phyloP scores from a whole-genome alignment of 2,329 filamentous ascomycete genomes.

The Fusarium buxicola region DNA sequence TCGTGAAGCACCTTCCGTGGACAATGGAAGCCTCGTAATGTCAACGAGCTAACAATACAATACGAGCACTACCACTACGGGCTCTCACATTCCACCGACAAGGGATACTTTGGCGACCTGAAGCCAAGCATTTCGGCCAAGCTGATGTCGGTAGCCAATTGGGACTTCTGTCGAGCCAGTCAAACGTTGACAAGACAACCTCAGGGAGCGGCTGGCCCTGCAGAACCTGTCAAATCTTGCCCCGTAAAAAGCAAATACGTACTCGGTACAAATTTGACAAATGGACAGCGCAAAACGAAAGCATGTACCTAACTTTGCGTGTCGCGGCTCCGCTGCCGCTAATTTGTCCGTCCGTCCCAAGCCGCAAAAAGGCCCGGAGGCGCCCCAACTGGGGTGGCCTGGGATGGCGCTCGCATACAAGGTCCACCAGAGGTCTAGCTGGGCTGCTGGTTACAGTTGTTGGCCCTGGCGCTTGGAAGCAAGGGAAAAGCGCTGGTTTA shows the following conservation, averaged over 20 bases:
- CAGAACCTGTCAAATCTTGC: not conserved
- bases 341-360: not conserved
- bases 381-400: slow-evolving; percentile 1
- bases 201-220: too few relatives aligned
- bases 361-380: not conserved
- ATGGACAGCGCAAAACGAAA: not conserved
- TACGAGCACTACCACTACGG: too few relatives aligned
- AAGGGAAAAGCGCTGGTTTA: not conserved
- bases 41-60: too few relatives aligned
- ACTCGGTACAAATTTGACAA: too few relatives aligned
- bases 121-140: slow-evolving; percentile 8
- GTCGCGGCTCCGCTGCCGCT: slow-evolving; percentile 1
- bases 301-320: not conserved
- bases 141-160: not conserved
- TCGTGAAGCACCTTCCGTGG: too few relatives aligned
- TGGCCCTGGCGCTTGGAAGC: slow-evolving; percentile 3
- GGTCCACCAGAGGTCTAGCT: not conserved
- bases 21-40: not conserved
- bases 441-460: not conserved
- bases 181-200: slow-evolving; percentile 26
- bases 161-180: not conserved
- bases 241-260: slow-evolving; percentile 7
- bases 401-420: not conserved
- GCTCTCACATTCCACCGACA: slow-evolving; percentile 25
- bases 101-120: slow-evolving; percentile 1